A percentile compares a stretch with the other conserved stretches of the same genome.
These are phyloP conservation scores for Cryptococcus jaspeensis DNA, from an alignment of 1,284 basidiomycete genomes.

Conservation along the genomic window DNA sequence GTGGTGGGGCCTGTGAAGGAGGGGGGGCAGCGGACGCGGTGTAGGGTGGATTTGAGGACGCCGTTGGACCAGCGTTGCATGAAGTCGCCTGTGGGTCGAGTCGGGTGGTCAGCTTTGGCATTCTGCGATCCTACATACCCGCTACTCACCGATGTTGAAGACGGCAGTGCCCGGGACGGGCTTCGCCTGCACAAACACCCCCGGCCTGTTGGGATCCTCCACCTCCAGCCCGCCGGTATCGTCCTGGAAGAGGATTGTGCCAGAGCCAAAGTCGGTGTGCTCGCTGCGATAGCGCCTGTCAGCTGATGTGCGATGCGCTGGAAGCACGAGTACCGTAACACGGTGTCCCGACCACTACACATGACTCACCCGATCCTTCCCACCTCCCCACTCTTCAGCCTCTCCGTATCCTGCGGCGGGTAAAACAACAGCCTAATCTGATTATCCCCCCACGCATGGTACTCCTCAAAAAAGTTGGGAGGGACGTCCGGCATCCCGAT, in stretches of 20 bases:
- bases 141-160: slow-evolving; percentile 61
- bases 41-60: slow-evolving; percentile 58
- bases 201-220: slow-evolving; percentile 57
- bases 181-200: slow-evolving; percentile 55
- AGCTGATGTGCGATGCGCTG: no score
- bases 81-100: slow-evolving; percentile 34
- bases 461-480: slow-evolving; percentile 12
- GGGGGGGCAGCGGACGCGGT: slow-evolving; percentile 59
- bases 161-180: slow-evolving; percentile 57
- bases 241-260: slow-evolving; percentile 62
- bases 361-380: background rate
- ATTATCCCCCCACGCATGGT: slow-evolving; percentile 54
- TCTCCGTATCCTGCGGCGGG: slow-evolving; percentile 2
- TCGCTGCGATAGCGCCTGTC: no score
- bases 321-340: no score
- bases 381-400: slow-evolving; percentile 2
- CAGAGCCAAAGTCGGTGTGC: slow-evolving; percentile 56
- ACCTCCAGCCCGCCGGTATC: slow-evolving; percentile 61
- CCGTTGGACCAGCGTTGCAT: slow-evolving; percentile 61
- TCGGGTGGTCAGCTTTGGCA: background rate
- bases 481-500: slow-evolving; percentile 52
- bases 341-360: no score
- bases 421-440: slow-evolving; percentile 61
- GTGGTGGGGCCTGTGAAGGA: slow-evolving; percentile 46
- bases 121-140: no score